phyloP scores from a whole-genome alignment of 2,329 filamentous ascomycete genomes.

The Akanthomyces uredinophilus region DNA sequence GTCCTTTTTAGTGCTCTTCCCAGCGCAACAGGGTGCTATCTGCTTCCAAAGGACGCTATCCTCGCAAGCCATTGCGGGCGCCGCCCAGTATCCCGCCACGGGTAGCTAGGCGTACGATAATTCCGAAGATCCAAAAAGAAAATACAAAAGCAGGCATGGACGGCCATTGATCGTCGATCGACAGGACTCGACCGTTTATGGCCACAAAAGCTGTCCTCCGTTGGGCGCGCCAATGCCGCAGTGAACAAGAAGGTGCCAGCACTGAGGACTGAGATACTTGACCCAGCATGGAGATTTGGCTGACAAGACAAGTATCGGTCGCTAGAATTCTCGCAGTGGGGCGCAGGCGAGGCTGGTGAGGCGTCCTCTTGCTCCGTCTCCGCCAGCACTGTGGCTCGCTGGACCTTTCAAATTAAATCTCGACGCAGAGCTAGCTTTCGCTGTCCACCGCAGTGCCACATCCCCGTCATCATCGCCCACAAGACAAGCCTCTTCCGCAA shows the following conservation, averaged over 20 bases:
- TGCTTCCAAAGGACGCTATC: background rate
- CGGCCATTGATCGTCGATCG: background rate
- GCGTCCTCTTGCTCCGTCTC: background rate
- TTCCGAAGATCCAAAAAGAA: background rate
- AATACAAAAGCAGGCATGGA: background rate
- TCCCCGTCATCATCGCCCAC: slow-evolving; percentile 1
- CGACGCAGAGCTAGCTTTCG: background rate
- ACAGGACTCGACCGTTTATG: background rate
- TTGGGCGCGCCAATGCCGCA: too few relatives aligned
- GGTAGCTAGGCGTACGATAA: background rate
- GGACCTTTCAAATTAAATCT: background rate
- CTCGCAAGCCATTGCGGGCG: background rate
- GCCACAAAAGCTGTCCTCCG: background rate
- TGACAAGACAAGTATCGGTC: background rate
- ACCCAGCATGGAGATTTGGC: background rate
- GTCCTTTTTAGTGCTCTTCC: background rate
- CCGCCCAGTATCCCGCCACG: background rate
- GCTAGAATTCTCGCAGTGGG: background rate
- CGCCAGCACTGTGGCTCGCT: background rate
- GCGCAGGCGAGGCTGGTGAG: background rate
- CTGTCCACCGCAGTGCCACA: background rate
- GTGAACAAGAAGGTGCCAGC: too few relatives aligned
- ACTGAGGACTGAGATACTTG: background rate
- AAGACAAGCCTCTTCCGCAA: slow-evolving; percentile 9
- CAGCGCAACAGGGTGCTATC: background rate